These are phyloP conservation scores for Rhynchospora tenuis DNA, from an alignment of 176 grass and related monocot species.

Conservation along the genomic window DNA sequence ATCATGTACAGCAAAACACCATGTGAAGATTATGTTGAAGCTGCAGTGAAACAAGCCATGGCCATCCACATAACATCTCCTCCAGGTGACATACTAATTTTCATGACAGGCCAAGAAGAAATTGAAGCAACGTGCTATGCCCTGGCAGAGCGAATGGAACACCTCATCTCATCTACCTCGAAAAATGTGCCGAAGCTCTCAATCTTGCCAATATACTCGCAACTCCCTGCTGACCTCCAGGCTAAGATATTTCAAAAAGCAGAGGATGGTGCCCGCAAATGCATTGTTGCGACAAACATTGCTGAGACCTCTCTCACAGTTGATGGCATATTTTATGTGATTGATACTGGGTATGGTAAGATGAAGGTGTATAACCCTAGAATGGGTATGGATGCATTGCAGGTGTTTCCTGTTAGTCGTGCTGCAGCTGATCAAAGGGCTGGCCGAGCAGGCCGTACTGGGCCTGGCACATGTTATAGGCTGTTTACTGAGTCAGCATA, in stretches of 20 bases:
- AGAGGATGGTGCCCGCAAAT: constrained; percentile 92
- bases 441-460: constrained; percentile 87
- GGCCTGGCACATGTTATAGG: constrained; percentile 88
- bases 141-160: constrained; percentile 85
- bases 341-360: constrained; percentile 95
- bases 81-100: constrained; percentile 88
- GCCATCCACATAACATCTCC: constrained; percentile 87
- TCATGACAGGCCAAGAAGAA: constrained; percentile 99
- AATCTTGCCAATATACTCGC: constrained; percentile 92
- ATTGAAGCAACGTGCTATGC: constrained; percentile 96
- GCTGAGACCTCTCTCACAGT: constrained; percentile 98
- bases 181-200: constrained; percentile 80
- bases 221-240: constrained; percentile 91
- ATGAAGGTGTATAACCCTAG: constrained; percentile 98
- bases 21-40: constrained; percentile 97
- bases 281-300: constrained; percentile 98
- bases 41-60: constrained; percentile 92
- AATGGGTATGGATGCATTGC: constrained; percentile 96
- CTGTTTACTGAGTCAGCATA: constrained; percentile 93
- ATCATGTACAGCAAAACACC: constrained; percentile 96
- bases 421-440: constrained; percentile 92
- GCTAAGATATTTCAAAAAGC: constrained; percentile 99
- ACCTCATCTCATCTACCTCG: constrained; percentile 68
- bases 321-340: constrained; percentile 95
- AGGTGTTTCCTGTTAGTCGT: constrained; percentile 88